These are phyloP conservation scores for Nakaseomyces kungkrabaensis DNA, from an alignment of 1,139 yeast genomes.

Conservation along the genomic window DNA sequence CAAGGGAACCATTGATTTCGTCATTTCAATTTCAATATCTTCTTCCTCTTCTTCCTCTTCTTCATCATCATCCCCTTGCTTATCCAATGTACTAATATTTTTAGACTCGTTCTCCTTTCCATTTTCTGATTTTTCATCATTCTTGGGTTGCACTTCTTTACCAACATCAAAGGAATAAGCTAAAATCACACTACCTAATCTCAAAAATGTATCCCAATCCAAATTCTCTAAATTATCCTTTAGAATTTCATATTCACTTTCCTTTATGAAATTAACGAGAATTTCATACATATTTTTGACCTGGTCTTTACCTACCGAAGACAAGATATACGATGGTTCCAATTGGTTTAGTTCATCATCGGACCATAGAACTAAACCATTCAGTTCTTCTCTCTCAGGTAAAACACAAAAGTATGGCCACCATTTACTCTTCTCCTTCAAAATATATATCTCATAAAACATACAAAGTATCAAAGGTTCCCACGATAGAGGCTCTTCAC, in stretches of 20 bases:
- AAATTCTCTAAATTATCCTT: neutral
- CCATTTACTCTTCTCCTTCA: slow-evolving; percentile 49
- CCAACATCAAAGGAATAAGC: slow-evolving; percentile 61
- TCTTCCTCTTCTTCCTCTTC: slow-evolving; percentile 30
- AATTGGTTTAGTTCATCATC: slow-evolving; percentile 39
- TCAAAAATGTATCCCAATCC: slow-evolving; percentile 46
- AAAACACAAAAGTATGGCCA: slow-evolving; percentile 57
- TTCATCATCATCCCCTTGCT: slow-evolving; percentile 28
- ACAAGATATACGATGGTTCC: slow-evolving; percentile 59
- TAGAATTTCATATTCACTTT: slow-evolving; percentile 5
- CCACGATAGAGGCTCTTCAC: slow-evolving; percentile 37
- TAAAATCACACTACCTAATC: slow-evolving; percentile 61
- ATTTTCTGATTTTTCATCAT: slow-evolving; percentile 27
- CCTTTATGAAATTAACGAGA: slow-evolving; percentile 9
- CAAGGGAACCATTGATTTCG: slow-evolving; percentile 84
- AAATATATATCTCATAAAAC: slow-evolving; percentile 42
- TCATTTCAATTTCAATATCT: slow-evolving; percentile 36
- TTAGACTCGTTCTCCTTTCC: slow-evolving; percentile 29
- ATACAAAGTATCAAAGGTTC: slow-evolving; percentile 60
- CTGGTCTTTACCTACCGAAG: slow-evolving; percentile 59
- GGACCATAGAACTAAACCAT: slow-evolving; percentile 75
- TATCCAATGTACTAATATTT: slow-evolving; percentile 15
- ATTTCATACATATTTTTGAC: slow-evolving; percentile 52
- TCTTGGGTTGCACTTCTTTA: slow-evolving; percentile 16
- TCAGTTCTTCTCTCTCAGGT: slow-evolving; percentile 42